Percentiles rank a stretch among this genome's conserved stretches.
Conservation (phyloP, 306 rosid species). For the Mimosa pudica region DNA sequence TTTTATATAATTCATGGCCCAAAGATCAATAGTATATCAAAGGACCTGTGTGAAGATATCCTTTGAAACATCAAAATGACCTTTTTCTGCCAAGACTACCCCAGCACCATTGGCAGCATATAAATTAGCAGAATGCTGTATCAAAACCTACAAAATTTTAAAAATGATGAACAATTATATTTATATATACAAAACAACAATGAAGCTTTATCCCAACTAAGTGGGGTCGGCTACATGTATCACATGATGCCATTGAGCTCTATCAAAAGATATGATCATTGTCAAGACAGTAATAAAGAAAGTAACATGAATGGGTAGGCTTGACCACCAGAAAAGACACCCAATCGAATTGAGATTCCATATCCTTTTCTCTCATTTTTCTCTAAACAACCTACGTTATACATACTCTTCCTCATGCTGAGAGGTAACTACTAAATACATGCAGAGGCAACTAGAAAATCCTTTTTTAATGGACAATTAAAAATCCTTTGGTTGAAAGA, state of each 20-base stretch:
- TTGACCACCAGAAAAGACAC: neutral
- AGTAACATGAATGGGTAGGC: neutral
- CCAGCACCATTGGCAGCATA: slow-evolving; percentile 99
- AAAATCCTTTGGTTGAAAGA: neutral
- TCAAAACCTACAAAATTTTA: slow-evolving; percentile 66
- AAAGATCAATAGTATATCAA: slow-evolving; percentile 30
- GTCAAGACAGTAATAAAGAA: slow-evolving; percentile 19
- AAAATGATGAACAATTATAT: slow-evolving; percentile 4
- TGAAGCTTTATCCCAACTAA: too few relatives aligned
- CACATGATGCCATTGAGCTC: too few relatives aligned
- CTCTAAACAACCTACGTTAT: slow-evolving; percentile 5
- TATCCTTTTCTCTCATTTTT: neutral
- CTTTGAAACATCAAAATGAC: slow-evolving; percentile 97
- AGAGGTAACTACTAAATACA: neutral
- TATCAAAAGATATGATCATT: slow-evolving; percentile 32
- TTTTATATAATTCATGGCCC: slow-evolving; percentile 26
- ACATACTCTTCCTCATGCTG: slow-evolving; percentile 23
- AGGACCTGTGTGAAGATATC: slow-evolving; percentile 81
- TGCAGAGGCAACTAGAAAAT: neutral
- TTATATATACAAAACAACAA: neutral
- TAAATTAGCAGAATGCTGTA: slow-evolving; percentile 88
- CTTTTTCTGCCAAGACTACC: slow-evolving; percentile 95
- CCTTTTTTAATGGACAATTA: neutral
- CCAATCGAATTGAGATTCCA: neutral
- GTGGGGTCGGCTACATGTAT: too few relatives aligned